Conservation (phyloP, 805 yeast genomes). For the Candida qinlingensis region DNA sequence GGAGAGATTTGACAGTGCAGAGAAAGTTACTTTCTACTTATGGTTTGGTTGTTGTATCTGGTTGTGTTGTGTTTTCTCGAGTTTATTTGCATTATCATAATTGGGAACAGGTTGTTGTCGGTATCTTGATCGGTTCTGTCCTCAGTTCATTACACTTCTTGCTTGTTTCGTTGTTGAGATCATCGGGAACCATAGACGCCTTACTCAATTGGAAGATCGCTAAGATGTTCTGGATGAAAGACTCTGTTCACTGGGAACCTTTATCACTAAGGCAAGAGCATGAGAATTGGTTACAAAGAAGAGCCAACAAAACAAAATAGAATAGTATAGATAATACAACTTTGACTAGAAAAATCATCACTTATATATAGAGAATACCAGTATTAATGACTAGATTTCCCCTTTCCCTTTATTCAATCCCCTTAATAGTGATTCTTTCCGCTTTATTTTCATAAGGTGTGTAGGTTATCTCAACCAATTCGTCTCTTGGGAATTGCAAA, state of each 20-base stretch:
- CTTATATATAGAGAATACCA: background rate
- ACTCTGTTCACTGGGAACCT: constrained; percentile 48
- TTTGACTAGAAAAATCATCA: background rate
- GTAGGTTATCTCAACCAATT: constrained; percentile 81
- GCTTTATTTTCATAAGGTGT: constrained; percentile 80
- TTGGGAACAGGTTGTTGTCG: constrained; percentile 66
- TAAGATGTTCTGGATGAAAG: constrained; percentile 49
- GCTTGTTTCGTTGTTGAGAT: constrained; percentile 49
- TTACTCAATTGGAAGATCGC: constrained; percentile 53
- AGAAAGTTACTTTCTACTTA: constrained; percentile 29
- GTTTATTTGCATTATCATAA: constrained; percentile 79
- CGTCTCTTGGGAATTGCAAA: constrained; percentile 71
- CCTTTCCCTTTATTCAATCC: constrained; percentile 5
- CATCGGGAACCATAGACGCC: constrained; percentile 64
- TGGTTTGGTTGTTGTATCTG: constrained; percentile 25
- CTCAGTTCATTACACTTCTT: constrained; percentile 57
- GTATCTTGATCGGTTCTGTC: constrained; percentile 55
- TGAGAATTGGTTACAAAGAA: constrained; percentile 27
- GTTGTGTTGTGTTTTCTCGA: constrained; percentile 60
- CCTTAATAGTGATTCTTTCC: constrained; percentile 38
- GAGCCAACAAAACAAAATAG: constrained; percentile 4
- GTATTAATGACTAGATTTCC: background rate
- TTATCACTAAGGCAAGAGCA: constrained; percentile 44
- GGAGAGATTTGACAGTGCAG: constrained; percentile 31
- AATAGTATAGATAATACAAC: background rate